Base-by-base conservation (phyloP, 106 monocot genomes). In the Alisma plantagoaquatica region DNA sequence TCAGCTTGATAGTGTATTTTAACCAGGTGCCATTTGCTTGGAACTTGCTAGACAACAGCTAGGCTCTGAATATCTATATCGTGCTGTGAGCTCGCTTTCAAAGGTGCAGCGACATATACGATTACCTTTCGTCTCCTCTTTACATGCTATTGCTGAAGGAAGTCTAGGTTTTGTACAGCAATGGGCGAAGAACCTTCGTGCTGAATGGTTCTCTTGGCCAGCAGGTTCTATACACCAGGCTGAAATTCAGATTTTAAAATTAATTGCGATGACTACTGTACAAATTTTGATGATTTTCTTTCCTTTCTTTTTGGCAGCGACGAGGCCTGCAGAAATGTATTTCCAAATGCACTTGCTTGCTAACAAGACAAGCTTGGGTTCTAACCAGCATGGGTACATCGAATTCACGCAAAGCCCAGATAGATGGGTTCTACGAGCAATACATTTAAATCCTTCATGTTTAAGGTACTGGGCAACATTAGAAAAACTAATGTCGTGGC, bases 151-250 rank as follows among this genome's bases (percentile, higher is more conserved):
- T 68, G 89, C 79, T 23, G 90, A 90, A 66, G 98, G 73, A 57
- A 99, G 98, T 70, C 43, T 82, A 18, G 85, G 85, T 48, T 46
- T 70, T 10, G 90, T 63, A 72, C 26, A 76, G 10, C 78, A 79
- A 46, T 99, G 98, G 98, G 89, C 74, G 54, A 77, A 60, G 49
- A 79, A 90, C 35, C 69, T 90, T 62, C 85, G 75, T 21, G 48
- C 66, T 1, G 90, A 99, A 59, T 99, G 84, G 81, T 75, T 73
- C 35, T 79, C 98, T 26, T 99, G 98, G 90, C 86, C 98, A 10
- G 27, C 90, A 86, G 90, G 98, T 90, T 55, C 3, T 31, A 12
- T 62, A 43, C 16, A 10, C 21, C 3, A 23, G 17, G 56, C 31
- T 25, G 23, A 19, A 17, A 26, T 1, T 54, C 23, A 11, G 17